Base-by-base conservation (phyloP, 192 early-diverging fungal species). In the Geosiphon pyriformis region DNA sequence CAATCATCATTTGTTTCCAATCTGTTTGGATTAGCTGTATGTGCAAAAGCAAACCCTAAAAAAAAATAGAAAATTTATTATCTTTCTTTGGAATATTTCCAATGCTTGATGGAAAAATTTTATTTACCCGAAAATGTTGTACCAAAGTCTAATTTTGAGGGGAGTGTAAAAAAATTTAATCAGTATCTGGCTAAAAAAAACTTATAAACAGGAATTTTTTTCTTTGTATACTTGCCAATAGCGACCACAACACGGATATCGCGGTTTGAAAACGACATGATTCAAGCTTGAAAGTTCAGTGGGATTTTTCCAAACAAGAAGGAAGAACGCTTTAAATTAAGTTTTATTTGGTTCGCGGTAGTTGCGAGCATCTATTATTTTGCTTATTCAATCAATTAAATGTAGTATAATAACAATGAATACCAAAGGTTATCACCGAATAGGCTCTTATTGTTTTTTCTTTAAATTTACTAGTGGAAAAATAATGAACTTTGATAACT, bases 71-170 rank as follows among this genome's bases (percentile, higher is more conserved):
- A 2, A 12, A 61, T 22, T 48, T 17, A 61, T 25, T 3, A 23
- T 20, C 7, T 46, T 37, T 3, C 46, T 46, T 53, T 34, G 25
- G 51, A 20, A 22, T 11, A 17, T 6, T 26, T 34, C 2, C 22
- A 25, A 26, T 17, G 26, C 26, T 2, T 7, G 47, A 27, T 11
- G 2, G 29, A 27, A 15, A 32, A 59, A 10, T 26, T n/a, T 48
- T 51, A 20, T 17, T 29, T 52, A 64, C 62, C 62, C 51, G 62
- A 64, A 35, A 64, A 64, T 2, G 62, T 64, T 22, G 62, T 51
- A 10, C 62, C 62, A 64, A 64, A 31, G 6, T 64, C 62, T 64
- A 30, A 52, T 30, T 3, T n/a, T n/a, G n/a, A 27, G 11, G 48
- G 10, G 22, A 52, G 22, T 12, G 33, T 52, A 27, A 30, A 11